Conservation (phyloP, 1,284 basidiomycete species). For the Pisolithus thermaeus region DNA sequence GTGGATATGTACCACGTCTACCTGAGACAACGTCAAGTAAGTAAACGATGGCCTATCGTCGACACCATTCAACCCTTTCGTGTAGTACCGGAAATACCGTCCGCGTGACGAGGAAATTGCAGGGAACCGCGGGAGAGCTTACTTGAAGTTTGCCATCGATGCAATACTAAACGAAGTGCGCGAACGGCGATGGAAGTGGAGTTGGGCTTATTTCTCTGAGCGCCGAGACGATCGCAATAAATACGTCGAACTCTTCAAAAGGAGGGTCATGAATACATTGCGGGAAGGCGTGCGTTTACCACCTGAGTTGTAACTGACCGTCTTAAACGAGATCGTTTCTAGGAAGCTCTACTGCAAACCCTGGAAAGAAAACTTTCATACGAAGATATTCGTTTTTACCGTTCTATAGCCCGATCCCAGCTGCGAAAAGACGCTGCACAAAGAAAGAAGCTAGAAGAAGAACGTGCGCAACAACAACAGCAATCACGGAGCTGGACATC, state of each 20-base stretch:
- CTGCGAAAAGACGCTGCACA: conserved; percentile 81
- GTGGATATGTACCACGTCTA: conserved; percentile 98
- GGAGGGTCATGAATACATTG: conserved; percentile 57
- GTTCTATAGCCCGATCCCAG: conserved; percentile 89
- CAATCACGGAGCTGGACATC: conserved; percentile 63
- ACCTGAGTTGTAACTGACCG: neutral
- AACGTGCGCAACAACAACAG: conserved; percentile 50
- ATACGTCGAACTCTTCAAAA: conserved; percentile 89
- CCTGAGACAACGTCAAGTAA: conserved; percentile 81
- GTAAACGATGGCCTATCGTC: conserved; percentile 9
- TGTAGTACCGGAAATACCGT: conserved; percentile 77
- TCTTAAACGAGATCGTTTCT: conserved; percentile 6
- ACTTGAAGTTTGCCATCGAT: conserved; percentile 77
- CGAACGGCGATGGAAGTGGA: conserved; percentile 83
- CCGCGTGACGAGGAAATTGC: conserved; percentile 60
- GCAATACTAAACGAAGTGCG: conserved; percentile 87
- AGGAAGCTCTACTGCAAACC: conserved; percentile 64
- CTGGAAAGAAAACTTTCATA: conserved; percentile 86
- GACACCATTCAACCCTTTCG: conserved; percentile 5
- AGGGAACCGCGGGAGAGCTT: conserved; percentile 63
- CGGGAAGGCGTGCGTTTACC: conserved; percentile 35
- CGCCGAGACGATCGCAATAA: conserved; percentile 79
- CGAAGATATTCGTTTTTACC: conserved; percentile 96
- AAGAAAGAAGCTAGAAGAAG: conserved; percentile 64
- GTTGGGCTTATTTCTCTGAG: conserved; percentile 88